These are phyloP conservation scores for Neofusicoccum kwambonambiense DNA, from an alignment of 2,329 filamentous ascomycete genomes.

Conservation along the genomic window DNA sequence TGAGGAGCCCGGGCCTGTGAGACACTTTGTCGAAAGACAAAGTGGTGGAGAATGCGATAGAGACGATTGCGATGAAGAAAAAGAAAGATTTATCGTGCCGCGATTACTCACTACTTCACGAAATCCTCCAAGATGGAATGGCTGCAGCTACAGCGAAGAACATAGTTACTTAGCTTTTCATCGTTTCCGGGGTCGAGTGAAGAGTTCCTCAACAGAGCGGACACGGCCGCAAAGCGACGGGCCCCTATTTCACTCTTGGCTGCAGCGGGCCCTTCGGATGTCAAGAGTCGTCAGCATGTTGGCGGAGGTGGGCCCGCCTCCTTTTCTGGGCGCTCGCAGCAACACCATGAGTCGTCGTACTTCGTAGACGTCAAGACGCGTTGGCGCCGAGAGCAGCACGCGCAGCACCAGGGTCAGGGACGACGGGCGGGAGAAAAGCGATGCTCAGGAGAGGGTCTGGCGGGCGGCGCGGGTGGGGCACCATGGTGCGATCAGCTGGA, in stretches of 20 bases:
- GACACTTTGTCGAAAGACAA: neutral
- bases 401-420: neutral
- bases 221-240: neutral
- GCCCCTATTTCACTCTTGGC: neutral
- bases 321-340: neutral
- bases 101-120: no score
- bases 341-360: neutral
- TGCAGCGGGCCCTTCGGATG: neutral
- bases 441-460: neutral
- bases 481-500: neutral
- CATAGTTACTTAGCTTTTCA: neutral
- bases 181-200: no score
- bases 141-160: no score
- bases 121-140: no score
- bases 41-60: neutral
- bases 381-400: neutral
- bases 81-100: neutral
- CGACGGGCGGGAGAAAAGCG: neutral
- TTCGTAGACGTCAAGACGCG: neutral
- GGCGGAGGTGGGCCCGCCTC: neutral
- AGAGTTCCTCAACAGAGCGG: neutral
- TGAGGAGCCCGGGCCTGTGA: neutral
- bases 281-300: neutral
- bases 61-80: neutral
- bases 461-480: neutral